A percentile compares a stretch with the other conserved stretches of the same genome.
Conservation (phyloP, 164 flowering plant genomes). For the Cinnamomum chago region DNA sequence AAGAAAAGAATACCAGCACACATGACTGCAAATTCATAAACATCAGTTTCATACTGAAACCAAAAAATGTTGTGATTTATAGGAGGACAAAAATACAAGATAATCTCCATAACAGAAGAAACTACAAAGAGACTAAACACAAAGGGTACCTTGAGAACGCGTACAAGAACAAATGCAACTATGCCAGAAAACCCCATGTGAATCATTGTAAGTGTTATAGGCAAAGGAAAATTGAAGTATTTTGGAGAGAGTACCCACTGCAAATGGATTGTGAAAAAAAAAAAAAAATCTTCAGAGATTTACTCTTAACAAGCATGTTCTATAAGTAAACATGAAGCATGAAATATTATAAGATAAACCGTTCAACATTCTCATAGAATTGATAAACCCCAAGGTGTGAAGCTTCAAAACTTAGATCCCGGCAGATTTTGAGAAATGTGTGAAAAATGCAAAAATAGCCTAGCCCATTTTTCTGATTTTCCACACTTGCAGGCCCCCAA, state of each 20-base stretch:
- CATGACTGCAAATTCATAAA: background rate
- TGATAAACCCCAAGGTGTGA: background rate
- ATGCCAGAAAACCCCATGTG: slow-evolving; percentile 96
- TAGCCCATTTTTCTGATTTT: too few species aligned
- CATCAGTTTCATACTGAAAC: background rate
- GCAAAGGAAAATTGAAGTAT: slow-evolving; percentile 93
- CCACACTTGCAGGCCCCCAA: too few species aligned
- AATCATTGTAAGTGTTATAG: slow-evolving; percentile 96
- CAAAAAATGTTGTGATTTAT: background rate
- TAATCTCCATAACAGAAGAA: background rate
- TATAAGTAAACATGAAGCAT: background rate
- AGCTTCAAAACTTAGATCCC: background rate
- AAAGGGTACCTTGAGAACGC: slow-evolving; percentile 79
- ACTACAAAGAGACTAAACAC: background rate
- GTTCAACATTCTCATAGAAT: too few species aligned
- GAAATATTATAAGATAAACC: background rate
- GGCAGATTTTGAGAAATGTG: background rate
- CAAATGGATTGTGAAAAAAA: slow-evolving; percentile 18
- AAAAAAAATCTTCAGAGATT: slow-evolving; percentile 1
- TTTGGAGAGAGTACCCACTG: slow-evolving; percentile 99
- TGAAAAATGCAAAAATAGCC: too few species aligned
- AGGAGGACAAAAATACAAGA: too few species aligned
- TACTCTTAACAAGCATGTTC: background rate
- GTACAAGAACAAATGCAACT: slow-evolving; percentile 84
- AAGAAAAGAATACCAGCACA: background rate